Percentiles rank a stretch among this genome's conserved stretches.
Evolutionary conservation across 2,329 filamentous ascomycete species (phyloP).

Genomic region (Fusarium beomiforme): DNA sequence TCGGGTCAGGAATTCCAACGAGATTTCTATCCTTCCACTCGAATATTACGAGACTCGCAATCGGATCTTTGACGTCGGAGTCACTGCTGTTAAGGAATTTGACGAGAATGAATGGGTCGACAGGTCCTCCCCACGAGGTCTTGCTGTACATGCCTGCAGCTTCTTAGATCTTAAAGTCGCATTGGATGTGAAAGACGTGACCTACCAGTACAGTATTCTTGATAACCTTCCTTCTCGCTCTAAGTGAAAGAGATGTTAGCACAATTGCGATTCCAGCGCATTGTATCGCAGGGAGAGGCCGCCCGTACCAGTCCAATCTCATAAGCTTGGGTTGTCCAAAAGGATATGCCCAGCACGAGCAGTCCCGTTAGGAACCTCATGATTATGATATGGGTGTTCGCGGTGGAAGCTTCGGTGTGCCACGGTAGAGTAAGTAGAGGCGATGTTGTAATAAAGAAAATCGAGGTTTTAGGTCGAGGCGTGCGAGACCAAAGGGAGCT

Average conservation of each 20-base stretch:
- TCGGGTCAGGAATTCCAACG: constrained; percentile 73
- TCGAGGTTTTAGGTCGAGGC: constrained; percentile 10
- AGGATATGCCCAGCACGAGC: constrained; percentile 63
- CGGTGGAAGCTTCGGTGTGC: constrained; percentile 20
- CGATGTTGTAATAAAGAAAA: constrained; percentile 13
- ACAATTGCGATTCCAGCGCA: background rate
- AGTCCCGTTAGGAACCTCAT: constrained; percentile 67
- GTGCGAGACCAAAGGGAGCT: constrained; percentile 20
- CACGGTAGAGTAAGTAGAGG: background rate
- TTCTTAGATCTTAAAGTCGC: constrained; percentile 9
- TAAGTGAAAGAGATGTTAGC: constrained; percentile 51
- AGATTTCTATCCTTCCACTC: constrained; percentile 89
- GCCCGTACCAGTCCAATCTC: constrained; percentile 66
- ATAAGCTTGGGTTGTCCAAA: constrained; percentile 64
- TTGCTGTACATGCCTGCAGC: constrained; percentile 87
- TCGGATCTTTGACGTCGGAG: constrained; percentile 70
- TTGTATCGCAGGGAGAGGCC: background rate
- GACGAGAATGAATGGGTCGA: constrained; percentile 89
- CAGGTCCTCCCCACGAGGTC: constrained; percentile 85
- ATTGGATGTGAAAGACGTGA: background rate
- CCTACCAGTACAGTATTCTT: constrained; percentile 79
- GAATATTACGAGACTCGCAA: constrained; percentile 88
- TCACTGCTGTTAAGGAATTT: constrained; percentile 75
- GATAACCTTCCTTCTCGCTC: constrained; percentile 80
- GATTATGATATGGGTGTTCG: constrained; percentile 35